Evolutionary conservation across 2,329 filamentous ascomycete species (phyloP).

Genomic region (Exophiala aquamarina): DNA sequence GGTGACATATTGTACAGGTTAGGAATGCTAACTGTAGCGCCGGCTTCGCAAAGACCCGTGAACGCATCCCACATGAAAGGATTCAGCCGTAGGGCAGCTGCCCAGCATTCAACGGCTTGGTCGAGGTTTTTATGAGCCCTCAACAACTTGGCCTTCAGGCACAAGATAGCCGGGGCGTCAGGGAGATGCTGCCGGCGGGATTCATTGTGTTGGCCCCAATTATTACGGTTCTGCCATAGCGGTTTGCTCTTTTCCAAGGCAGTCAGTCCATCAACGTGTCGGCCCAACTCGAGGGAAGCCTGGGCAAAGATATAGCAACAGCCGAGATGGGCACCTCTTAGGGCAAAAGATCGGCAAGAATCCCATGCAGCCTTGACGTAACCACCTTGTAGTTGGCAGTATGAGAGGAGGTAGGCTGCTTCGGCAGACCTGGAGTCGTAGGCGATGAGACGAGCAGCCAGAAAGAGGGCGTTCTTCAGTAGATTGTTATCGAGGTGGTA

Average conservation of each 20-base stretch:
- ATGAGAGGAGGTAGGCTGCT: constrained; percentile 76
- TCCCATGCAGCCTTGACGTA: constrained; percentile 86
- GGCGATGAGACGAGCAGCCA: constrained; percentile 80
- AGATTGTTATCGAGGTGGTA: constrained; percentile 87
- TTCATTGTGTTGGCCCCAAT: constrained; percentile 80
- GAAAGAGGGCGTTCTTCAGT: constrained; percentile 87
- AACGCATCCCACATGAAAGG: constrained; percentile 99
- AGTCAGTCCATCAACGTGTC: constrained; percentile 75
- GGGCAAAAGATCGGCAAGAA: constrained; percentile 68
- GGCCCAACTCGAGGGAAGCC: constrained; percentile 76
- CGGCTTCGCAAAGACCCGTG: constrained; percentile 77
- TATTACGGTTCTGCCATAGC: constrained; percentile 73
- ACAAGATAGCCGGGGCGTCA: constrained; percentile 80
- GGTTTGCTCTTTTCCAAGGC: constrained; percentile 78
- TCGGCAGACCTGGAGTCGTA: constrained; percentile 81
- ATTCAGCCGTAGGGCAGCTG: constrained; percentile 83
- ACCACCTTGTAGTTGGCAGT: constrained; percentile 80
- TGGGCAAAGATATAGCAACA: constrained; percentile 92
- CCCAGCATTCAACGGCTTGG: constrained; percentile 81
- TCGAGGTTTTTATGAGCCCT: constrained; percentile 75
- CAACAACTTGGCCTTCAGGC: constrained; percentile 83
- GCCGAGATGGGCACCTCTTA: constrained; percentile 73
- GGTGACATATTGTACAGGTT: constrained; percentile 81
- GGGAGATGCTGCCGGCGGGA: constrained; percentile 71
- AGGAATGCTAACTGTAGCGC: constrained; percentile 69